Conservation (phyloP, 208 protist genomes). For the Trypanosoma melophagium region DNA sequence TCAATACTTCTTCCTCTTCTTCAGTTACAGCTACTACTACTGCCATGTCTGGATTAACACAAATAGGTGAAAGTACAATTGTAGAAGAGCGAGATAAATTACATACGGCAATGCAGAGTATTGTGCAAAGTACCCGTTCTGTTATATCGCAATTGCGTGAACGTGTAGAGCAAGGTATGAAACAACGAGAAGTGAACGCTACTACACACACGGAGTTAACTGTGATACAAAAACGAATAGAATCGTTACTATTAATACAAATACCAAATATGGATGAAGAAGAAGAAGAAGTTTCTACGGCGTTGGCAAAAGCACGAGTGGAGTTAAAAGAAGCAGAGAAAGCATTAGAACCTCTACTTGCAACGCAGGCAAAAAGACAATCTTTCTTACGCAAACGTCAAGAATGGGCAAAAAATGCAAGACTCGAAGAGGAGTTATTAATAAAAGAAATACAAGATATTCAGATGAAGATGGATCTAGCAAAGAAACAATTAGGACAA, state of each 20-base stretch:
- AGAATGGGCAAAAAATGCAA: background rate
- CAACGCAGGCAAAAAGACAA: background rate
- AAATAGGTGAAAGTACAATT: background rate
- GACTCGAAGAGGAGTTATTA: slow-evolving; percentile 3
- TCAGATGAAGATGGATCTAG: background rate
- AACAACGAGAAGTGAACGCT: slow-evolving; percentile 4
- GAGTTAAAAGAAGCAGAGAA: background rate
- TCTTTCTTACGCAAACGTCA: background rate
- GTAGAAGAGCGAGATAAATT: background rate
- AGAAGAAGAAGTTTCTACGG: background rate
- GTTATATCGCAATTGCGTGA: background rate
- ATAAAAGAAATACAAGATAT: slow-evolving; percentile 10
- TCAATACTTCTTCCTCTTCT: too few relatives aligned
- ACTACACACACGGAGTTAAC: background rate
- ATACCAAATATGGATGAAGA: slow-evolving; percentile 3
- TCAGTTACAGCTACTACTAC: too few relatives aligned
- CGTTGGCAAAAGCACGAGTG: background rate
- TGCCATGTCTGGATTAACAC: background rate
- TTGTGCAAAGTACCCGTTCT: slow-evolving; percentile 1
- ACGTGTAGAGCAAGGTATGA: background rate
- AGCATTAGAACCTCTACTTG: background rate
- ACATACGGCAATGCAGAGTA: slow-evolving; percentile 9
- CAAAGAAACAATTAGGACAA: background rate
- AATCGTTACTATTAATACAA: slow-evolving; percentile 4
- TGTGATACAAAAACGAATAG: background rate